Evolutionary conservation across 495 filamentous ascomycete genomes (phyloP).

Genomic region (Halenospora varia): DNA sequence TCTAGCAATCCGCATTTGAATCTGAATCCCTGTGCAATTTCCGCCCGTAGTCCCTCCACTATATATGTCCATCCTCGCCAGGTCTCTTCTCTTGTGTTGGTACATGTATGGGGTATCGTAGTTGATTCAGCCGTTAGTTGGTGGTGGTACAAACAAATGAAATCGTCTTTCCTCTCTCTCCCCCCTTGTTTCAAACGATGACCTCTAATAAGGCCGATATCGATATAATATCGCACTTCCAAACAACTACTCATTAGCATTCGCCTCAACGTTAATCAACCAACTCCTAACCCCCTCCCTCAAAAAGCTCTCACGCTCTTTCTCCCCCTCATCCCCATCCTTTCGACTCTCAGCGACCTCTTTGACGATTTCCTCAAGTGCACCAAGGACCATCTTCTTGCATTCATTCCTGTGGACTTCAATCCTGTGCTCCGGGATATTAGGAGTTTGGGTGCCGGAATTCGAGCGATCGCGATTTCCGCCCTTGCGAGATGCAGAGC

Average conservation of each 20-base stretch:
- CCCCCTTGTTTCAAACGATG: not conserved
- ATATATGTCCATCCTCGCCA: too few species aligned
- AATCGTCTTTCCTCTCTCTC: too few species aligned
- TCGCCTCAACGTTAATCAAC: slow-evolving; percentile 52
- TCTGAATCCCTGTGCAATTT: too few species aligned
- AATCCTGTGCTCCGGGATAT: slow-evolving; percentile 12
- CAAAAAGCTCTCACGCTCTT: slow-evolving; percentile 46
- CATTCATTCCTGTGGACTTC: slow-evolving; percentile 57
- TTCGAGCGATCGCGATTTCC: slow-evolving; percentile 11
- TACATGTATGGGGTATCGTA: too few species aligned
- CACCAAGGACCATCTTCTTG: slow-evolving; percentile 56
- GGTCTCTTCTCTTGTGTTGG: too few species aligned
- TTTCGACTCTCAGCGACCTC: slow-evolving; percentile 53
- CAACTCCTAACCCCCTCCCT: slow-evolving; percentile 62
- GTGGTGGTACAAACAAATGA: too few species aligned
- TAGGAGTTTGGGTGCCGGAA: slow-evolving; percentile 1
- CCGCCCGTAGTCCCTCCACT: too few species aligned
- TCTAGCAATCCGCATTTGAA: too few species aligned
- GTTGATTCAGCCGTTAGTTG: too few species aligned
- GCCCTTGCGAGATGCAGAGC: slow-evolving; percentile 19
- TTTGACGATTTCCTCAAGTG: slow-evolving; percentile 59
- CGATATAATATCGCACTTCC: too few species aligned
- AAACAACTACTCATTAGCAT: not conserved
- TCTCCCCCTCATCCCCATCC: slow-evolving; percentile 35
- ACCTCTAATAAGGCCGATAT: not conserved